Evolutionary conservation across 2,329 filamentous ascomycete species (phyloP), one percentile per base, ranked within the genome.

Genomic region (Chrysoporthe deuterocubensis): DNA sequence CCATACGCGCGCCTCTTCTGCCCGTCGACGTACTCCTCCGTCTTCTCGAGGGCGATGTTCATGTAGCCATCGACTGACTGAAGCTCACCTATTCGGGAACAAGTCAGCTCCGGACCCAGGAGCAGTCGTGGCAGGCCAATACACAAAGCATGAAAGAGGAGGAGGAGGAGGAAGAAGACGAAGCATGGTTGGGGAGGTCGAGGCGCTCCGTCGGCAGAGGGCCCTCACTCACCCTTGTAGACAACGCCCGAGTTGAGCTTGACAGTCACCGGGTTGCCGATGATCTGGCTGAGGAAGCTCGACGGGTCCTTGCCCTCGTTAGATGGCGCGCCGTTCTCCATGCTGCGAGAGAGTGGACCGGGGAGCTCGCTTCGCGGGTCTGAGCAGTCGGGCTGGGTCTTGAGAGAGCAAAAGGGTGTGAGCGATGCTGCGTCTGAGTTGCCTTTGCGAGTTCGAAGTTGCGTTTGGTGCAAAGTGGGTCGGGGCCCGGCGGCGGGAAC

Each of bases 51-150:
- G 14, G 96, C 95, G 78, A 99, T 97, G 82, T 99, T 99, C 96
- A 99, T 99, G 82, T 98, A 99, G 64, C 96, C 96, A 79, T 99
- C 96, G 62, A 99, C 95, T 0, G 94, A 97, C 78, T 98, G 94
- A 48, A 98, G 87, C 78, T 97, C 94, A 73, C 96, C 95, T 97
- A 71, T 21, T 2, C 54, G 9, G 44, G 56, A n/a, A 50, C 14
- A 13, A 56, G 37, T 69, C 18, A 69, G 67, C 43, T 21, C 37
- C 37, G 37, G 9, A 4, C 1, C 37, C 37, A 40, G 37, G 9
- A 7, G 37, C 37, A 9, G 6, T 9, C 37, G 37, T 9, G 9
- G 37, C 37, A 40, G 37, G 37, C 37, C 37, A 13, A n/a, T 50
- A 11, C n/a, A 8, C 46, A 50, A 50, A 50, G n/a, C 46, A 50